Base-by-base conservation (phyloP, 2,329 filamentous ascomycete species). In the Paracamarosporium sp. region DNA sequence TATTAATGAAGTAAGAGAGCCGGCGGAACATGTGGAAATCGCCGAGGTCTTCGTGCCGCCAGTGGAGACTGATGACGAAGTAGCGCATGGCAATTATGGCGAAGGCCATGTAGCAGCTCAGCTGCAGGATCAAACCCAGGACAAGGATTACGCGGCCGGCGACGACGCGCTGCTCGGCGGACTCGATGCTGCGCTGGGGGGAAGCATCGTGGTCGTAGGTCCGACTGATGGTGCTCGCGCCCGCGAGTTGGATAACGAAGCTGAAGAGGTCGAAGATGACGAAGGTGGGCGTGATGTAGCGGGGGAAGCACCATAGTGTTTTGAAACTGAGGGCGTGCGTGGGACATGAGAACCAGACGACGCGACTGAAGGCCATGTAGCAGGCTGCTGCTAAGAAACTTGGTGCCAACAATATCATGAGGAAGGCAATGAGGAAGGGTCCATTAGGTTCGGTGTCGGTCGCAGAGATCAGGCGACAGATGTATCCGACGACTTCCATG, bases 401-500 rank as follows among this genome's bases (percentile, higher is more conserved):
- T 1, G 82, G 82, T 1, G 79, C 80, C 24, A 84, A 74, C 4
- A 84, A 75, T 45, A 83, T 74, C 62, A 83, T 76, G 31, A 82
- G 60, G 51, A 80, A 73, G 1, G 78, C 79, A 55, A 77, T 79
- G 51, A 81, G 67, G 33, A 73, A 74, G 0, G 80, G 78, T 0
- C 66, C 27, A 30, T 73, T 68, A 28, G 69, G 56, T 22, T 65
- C 61, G n/a, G 76, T 73, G 31, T 76, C 64, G 17, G 65, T 60
- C 8, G 73, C 67, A 0, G 80, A 81, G 22, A 82, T 62, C 4
- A 80, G 71, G 52, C 85, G 81, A 12, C 80, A 82, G 36, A 83
- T 67, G 63, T 86, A 86, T 15, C 84, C 85, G 20, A 86, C 73
- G 0, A 74, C 69, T 63, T 86, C 82, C 66, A 85, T 75, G 22